phyloP scores from a whole-genome alignment of 306 rosid species.

The Begonia fuchsioides region DNA sequence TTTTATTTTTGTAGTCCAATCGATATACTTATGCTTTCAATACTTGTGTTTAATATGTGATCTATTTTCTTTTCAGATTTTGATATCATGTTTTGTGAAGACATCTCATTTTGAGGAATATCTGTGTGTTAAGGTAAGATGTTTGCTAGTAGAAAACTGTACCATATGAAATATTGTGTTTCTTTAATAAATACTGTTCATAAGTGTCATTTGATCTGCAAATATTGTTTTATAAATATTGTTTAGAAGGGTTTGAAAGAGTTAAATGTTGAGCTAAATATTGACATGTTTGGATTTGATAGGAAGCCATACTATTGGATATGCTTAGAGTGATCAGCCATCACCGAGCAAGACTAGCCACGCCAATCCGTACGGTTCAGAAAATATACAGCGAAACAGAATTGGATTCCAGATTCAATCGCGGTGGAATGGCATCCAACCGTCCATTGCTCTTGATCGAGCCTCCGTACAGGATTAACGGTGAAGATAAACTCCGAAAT shows the following conservation, averaged over 20 bases:
- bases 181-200: too few relatives aligned
- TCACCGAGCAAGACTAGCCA: constrained; percentile 92
- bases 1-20: too few relatives aligned
- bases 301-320: constrained; percentile 86
- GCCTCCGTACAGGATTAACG: constrained; percentile 41
- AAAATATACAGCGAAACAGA: constrained; percentile 56
- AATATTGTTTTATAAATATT: too few relatives aligned
- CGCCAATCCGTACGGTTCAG: constrained; percentile 89
- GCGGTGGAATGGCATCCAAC: constrained; percentile 29
- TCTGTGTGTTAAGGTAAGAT: constrained; percentile 75
- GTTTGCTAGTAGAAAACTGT: constrained; percentile 3
- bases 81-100: constrained; percentile 89
- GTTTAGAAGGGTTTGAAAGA: too few relatives aligned
- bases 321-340: constrained; percentile 93
- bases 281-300: constrained; percentile 4
- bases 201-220: too few relatives aligned
- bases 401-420: constrained; percentile 40
- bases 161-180: too few relatives aligned
- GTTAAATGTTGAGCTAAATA: too few relatives aligned
- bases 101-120: constrained; percentile 88
- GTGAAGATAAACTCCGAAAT: constrained; percentile 48
- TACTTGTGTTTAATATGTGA: background rate
- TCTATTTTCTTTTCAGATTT: constrained; percentile 36
- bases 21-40: too few relatives aligned
- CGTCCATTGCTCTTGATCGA: constrained; percentile 70